Evolutionary conservation across 176 grass and related monocot species (phyloP).

Genomic region (Guadua angustifolia): DNA sequence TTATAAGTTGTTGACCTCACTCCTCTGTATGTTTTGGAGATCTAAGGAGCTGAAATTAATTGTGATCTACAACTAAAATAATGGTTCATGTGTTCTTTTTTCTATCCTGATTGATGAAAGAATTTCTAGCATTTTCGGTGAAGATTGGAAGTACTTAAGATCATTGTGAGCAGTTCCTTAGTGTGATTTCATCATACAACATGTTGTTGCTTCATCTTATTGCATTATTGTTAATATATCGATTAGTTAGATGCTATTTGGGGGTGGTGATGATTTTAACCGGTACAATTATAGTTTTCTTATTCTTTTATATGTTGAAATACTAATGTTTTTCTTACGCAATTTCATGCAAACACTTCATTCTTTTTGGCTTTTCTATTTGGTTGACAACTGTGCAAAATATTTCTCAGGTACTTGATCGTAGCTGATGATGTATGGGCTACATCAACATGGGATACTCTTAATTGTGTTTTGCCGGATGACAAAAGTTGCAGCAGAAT

Average conservation of each 20-base stretch:
- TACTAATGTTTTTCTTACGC: neutral
- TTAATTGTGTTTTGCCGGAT: slow-evolving; percentile 21
- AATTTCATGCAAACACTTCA: neutral
- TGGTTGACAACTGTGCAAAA: neutral
- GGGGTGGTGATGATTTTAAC: neutral
- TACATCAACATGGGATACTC: neutral
- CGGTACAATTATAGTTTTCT: neutral
- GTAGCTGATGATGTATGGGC: slow-evolving; percentile 10
- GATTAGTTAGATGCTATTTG: neutral
- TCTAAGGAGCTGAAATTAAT: neutral
- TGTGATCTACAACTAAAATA: neutral
- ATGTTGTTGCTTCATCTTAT: neutral
- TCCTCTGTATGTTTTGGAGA: neutral
- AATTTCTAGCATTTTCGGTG: neutral
- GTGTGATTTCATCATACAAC: neutral
- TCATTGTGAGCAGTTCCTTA: neutral
- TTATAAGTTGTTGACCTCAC: neutral
- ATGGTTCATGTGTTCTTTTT: neutral
- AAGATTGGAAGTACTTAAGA: neutral
- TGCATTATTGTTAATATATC: neutral
- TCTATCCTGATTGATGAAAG: neutral
- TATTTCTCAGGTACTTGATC: slow-evolving; percentile 16
- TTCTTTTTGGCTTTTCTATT: neutral
- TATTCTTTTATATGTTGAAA: neutral
- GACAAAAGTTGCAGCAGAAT: neutral